A percentile compares a stretch with the other conserved stretches of the same genome.
Evolutionary conservation across 176 grass and related monocot genomes (phyloP).

Genomic region (Ensete glaucum): DNA sequence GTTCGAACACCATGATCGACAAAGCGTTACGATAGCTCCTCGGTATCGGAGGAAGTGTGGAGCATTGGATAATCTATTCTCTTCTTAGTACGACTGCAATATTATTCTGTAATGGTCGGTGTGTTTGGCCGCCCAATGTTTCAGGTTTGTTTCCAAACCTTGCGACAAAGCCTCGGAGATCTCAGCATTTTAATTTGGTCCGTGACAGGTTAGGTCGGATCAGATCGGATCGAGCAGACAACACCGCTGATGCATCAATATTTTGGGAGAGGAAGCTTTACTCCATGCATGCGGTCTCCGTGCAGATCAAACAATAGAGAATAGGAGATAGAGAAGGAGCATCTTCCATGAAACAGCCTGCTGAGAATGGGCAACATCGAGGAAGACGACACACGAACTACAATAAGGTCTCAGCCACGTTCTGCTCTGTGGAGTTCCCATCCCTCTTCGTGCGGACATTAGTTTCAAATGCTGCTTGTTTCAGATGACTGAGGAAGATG

Average conservation of each 20-base stretch:
- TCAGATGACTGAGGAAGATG: too few species aligned
- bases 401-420: too few species aligned
- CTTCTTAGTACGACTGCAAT: too few species aligned
- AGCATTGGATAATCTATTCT: too few species aligned
- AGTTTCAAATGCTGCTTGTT: too few species aligned
- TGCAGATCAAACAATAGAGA: not conserved
- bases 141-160: not conserved
- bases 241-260: conserved; percentile 1
- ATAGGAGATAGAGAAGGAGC: not conserved
- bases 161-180: not conserved
- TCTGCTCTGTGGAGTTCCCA: too few species aligned
- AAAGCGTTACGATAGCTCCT: too few species aligned
- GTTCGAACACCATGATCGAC: too few species aligned
- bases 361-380: not conserved
- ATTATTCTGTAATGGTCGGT: too few species aligned
- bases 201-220: not conserved
- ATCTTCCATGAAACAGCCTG: not conserved
- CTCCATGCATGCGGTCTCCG: not conserved
- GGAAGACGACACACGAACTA: not conserved
- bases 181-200: not conserved
- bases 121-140: too few species aligned
- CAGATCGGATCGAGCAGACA: not conserved
- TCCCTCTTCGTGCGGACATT: too few species aligned
- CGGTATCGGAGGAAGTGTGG: too few species aligned
- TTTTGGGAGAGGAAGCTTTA: not conserved